phyloP scores from a whole-genome alignment of 306 rosid genomes.

The Phaseolus lunatus region DNA sequence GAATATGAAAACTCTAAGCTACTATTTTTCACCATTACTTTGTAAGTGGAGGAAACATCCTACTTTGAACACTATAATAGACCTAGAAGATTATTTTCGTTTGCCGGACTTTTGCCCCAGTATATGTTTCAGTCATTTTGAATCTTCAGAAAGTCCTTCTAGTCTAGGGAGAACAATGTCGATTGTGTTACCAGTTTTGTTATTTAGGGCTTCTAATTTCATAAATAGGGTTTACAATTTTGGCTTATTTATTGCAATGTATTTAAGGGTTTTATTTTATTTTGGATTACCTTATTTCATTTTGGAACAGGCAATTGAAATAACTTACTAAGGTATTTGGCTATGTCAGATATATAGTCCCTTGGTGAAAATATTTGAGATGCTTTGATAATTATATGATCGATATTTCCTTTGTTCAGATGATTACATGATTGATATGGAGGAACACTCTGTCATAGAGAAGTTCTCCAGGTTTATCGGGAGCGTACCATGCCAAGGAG shows the following conservation, averaged over 20 bases:
- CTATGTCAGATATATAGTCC: not conserved
- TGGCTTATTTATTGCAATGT: not conserved
- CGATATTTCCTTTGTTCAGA: not conserved
- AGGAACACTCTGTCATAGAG: not conserved
- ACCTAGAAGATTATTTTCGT: not conserved
- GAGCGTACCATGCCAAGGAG: not conserved
- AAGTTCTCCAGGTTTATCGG: not conserved
- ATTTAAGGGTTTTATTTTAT: not conserved
- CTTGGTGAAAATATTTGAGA: not conserved
- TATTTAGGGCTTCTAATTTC: not conserved
- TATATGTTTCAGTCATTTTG: not conserved
- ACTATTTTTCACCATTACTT: no score
- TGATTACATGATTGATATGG: no score
- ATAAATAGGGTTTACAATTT: not conserved
- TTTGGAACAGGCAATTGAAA: not conserved
- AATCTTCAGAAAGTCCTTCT: not conserved
- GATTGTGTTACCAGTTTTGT: not conserved
- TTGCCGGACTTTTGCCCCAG: not conserved
- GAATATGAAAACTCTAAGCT: no score
- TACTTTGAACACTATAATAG: not conserved
- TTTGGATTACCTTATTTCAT: not conserved
- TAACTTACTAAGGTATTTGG: not conserved
- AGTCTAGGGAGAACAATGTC: not conserved
- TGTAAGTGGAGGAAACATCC: no score
- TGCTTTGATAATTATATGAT: not conserved